These are phyloP conservation scores for Mycosarcoma mackinlayi DNA, from an alignment of 1,284 basidiomycete species.

Conservation along the genomic window DNA sequence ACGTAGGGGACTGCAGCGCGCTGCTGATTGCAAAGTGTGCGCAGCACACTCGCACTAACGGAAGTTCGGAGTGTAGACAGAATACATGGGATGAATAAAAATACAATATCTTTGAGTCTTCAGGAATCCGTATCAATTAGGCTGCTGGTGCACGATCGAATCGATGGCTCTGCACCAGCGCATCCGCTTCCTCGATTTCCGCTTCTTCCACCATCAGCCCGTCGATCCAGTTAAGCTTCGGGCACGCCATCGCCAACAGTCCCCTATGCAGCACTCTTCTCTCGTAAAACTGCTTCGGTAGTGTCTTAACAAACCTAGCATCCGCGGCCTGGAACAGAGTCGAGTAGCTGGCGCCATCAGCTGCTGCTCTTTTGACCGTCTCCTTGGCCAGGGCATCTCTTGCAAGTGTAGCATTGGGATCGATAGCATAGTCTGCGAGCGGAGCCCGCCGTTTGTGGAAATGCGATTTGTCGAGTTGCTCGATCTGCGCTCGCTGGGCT, in stretches of 20 bases:
- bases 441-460: slow-evolving; percentile 61
- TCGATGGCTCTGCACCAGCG: slow-evolving; percentile 35
- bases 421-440: slow-evolving; percentile 23
- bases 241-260: slow-evolving; percentile 63
- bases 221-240: slow-evolving; percentile 61
- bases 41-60: no score
- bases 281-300: slow-evolving; percentile 48
- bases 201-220: slow-evolving; percentile 55
- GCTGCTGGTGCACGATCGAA: slow-evolving; percentile 17
- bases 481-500: slow-evolving; percentile 32
- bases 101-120: background rate
- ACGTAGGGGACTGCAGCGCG: no score
- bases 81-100: slow-evolving; percentile 13
- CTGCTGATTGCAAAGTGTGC: no score
- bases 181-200: slow-evolving; percentile 58
- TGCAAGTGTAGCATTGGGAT: slow-evolving; percentile 26
- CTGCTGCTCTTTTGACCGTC: slow-evolving; percentile 9
- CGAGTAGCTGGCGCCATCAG: slow-evolving; percentile 28
- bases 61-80: background rate
- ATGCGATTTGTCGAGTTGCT: slow-evolving; percentile 59
- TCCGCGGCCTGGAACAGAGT: slow-evolving; percentile 54
- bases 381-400: slow-evolving; percentile 27
- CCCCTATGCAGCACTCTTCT: slow-evolving; percentile 61
- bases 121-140: background rate
- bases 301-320: slow-evolving; percentile 54